Percentiles rank a stretch among this genome's conserved stretches.
These are phyloP conservation scores for Phaeomoniella chlamydospora DNA, from an alignment of 2,329 filamentous ascomycete species.

Conservation along the genomic window DNA sequence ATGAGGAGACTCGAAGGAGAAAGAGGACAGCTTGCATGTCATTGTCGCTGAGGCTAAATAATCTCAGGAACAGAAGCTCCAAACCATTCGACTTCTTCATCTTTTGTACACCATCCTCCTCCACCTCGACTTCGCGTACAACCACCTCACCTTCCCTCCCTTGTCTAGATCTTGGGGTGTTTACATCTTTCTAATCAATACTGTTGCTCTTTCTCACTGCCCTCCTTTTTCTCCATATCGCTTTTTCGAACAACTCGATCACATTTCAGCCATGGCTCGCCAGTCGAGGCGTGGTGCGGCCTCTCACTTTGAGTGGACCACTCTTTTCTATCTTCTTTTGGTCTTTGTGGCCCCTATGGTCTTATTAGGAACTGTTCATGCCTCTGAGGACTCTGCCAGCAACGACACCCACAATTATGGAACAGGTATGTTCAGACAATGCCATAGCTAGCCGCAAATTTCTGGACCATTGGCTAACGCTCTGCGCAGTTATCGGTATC, in stretches of 20 bases:
- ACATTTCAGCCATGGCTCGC: conserved; percentile 37
- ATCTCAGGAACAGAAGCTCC: no score
- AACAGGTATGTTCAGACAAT: conserved; percentile 37
- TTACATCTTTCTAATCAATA: no score
- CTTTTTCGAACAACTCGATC: conserved; percentile 1
- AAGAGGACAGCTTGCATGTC: not conserved
- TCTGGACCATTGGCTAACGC: conserved; percentile 1
- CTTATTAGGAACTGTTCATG: conserved; percentile 62
- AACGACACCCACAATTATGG: conserved; percentile 55
- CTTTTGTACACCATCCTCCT: no score
- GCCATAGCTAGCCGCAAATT: conserved; percentile 7
- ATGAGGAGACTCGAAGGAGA: not conserved
- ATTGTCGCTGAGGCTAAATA: not conserved
- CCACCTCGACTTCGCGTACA: no score
- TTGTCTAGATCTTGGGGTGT: no score
- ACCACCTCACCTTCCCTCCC: no score
- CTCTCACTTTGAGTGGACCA: conserved; percentile 70
- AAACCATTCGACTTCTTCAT: no score
- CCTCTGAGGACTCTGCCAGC: conserved; percentile 51
- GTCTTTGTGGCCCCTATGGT: conserved; percentile 75
- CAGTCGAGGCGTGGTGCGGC: conserved; percentile 47
- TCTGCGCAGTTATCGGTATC: conserved; percentile 70
- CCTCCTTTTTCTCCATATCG: conserved; percentile 1
- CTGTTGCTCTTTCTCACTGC: no score
- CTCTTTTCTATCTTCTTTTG: conserved; percentile 81